Conservation (phyloP, 2,329 filamentous ascomycete genomes). For the Chrysoporthe deuterocubensis region DNA sequence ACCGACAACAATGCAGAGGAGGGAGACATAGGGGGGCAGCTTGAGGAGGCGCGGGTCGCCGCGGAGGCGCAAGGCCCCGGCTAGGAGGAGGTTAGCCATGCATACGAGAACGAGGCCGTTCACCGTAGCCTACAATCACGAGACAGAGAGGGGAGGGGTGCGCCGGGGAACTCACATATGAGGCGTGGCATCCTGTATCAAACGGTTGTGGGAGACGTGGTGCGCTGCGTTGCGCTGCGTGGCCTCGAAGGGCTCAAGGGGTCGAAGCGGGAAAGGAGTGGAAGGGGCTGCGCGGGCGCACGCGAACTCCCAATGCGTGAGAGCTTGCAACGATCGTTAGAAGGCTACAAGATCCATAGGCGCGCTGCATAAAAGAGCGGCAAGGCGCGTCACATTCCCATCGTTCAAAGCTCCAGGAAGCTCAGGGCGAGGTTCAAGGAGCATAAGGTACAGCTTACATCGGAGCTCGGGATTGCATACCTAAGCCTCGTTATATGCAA, state of each 20-base stretch:
- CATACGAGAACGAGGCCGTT: neutral
- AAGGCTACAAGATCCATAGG: slow-evolving; percentile 16
- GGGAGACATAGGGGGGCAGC: slow-evolving; percentile 84
- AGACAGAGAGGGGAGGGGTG: neutral
- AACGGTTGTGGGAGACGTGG: neutral
- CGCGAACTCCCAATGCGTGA: slow-evolving; percentile 13
- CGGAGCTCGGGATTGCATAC: slow-evolving; percentile 25
- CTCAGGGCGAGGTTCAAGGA: neutral
- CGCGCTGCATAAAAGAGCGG: neutral
- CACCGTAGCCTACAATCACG: neutral
- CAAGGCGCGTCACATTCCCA: neutral
- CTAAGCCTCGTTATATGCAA: slow-evolving; percentile 24
- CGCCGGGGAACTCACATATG: slow-evolving; percentile 48
- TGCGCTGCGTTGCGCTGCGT: slow-evolving; percentile 1
- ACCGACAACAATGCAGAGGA: slow-evolving; percentile 82
- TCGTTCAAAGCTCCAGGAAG: neutral
- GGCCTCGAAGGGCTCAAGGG: neutral
- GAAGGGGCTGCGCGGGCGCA: slow-evolving; percentile 21
- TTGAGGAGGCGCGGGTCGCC: slow-evolving; percentile 81
- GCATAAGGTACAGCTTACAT: slow-evolving; percentile 7
- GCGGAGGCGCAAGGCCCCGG: slow-evolving; percentile 70
- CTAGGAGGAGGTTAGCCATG: slow-evolving; percentile 38
- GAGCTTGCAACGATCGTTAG: neutral
- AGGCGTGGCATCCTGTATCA: slow-evolving; percentile 55
- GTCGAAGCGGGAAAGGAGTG: slow-evolving; percentile 1